These are phyloP conservation scores for Colletotrichum sidae DNA, from an alignment of 2,329 filamentous ascomycete species.

Conservation along the genomic window DNA sequence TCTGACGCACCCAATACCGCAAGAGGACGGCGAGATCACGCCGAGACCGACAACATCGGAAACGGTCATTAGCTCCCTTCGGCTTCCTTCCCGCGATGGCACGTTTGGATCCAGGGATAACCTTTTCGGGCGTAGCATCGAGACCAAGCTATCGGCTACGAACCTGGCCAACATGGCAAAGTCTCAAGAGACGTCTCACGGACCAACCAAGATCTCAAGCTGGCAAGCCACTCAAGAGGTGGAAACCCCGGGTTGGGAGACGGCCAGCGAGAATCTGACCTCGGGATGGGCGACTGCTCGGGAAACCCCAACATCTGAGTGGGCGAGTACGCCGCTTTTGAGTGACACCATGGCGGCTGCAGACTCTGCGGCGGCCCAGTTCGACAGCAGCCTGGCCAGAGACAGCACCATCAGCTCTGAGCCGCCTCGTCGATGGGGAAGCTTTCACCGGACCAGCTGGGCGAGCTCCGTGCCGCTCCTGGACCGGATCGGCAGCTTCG, in stretches of 20 bases:
- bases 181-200: neutral
- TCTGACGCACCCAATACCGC: slow-evolving; percentile 39
- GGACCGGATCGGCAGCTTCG: slow-evolving; percentile 38
- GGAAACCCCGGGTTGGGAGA: slow-evolving; percentile 30
- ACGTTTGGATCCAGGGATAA: slow-evolving; percentile 14
- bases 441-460: slow-evolving; percentile 36
- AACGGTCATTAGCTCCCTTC: slow-evolving; percentile 34
- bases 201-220: slow-evolving; percentile 22
- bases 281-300: slow-evolving; percentile 26
- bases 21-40: slow-evolving; percentile 23
- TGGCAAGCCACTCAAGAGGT: slow-evolving; percentile 28
- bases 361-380: neutral
- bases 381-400: slow-evolving; percentile 17
- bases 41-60: slow-evolving; percentile 30
- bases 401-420: slow-evolving; percentile 30
- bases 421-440: slow-evolving; percentile 35
- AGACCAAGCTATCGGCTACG: slow-evolving; percentile 28
- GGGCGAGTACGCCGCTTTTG: slow-evolving; percentile 13
- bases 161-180: slow-evolving; percentile 32
- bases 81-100: slow-evolving; percentile 36
- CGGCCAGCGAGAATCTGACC: slow-evolving; percentile 23
- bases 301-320: slow-evolving; percentile 20
- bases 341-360: slow-evolving; percentile 4
- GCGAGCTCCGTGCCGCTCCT: slow-evolving; percentile 38
- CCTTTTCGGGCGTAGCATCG: neutral